Base-by-base conservation (phyloP, 1,139 yeast species). In the Sugiyamaella paludigena region DNA sequence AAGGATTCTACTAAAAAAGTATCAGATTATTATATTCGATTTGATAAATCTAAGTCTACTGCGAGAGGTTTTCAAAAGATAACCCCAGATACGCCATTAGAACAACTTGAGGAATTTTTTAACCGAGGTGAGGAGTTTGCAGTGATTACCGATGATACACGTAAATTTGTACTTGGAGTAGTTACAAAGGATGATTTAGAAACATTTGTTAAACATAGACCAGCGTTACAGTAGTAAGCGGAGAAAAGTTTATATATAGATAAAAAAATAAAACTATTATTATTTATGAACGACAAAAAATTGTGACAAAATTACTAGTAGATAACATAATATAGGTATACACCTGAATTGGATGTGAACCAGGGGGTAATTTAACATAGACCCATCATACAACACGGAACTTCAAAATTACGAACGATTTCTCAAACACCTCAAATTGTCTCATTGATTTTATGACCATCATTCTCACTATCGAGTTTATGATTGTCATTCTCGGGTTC, bases 111-210 rank as follows among this genome's bases (percentile, higher is more conserved):
- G 30, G 60, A 56, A 35, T 80, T 80, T 58, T 80, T 81, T 63
- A 74, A 70, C 49, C 52, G 66, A 19, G 82, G 81, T 7, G 72
- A 74, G 54, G 79, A 74, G 57, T 80, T 80, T 63, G 84, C 85
- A 4, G 79, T 80, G 24, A 64, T 81, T 41, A 80, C 85, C 33
- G 81, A 80, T 55, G 76, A 68, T 29, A 73, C 73, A 41, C 78
- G 81, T 8, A 71, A 74, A 50, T 76, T 80, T 61, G 84, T 81
- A 10, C 73, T 80, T 51, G 86, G 84, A 4, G 85, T 81, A 7
- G 84, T 81, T 30, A 79, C 83, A 0, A 80, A 80, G n/a, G 82
- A 79, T 51, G 86, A 81, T 62, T 68, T 81, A 57, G 71, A 69
- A 13, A 74, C 72, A 59, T 81, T 74, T 58, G 80, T 77, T 54